Conservation (phyloP, 257 asterid species). For the Solanum okadae region DNA sequence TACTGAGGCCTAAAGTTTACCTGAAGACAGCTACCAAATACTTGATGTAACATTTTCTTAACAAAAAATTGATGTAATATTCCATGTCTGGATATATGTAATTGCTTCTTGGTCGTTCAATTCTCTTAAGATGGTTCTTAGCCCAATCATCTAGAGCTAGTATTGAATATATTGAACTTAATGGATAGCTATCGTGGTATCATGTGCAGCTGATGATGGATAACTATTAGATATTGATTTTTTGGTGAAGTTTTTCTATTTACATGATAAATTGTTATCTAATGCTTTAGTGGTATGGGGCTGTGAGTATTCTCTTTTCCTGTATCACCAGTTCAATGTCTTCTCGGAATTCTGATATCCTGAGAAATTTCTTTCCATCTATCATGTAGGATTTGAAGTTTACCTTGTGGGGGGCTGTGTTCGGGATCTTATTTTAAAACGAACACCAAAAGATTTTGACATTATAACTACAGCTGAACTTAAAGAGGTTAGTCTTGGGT, state of each 20-base stretch:
- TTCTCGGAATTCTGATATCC: background rate
- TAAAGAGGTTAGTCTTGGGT: conserved; percentile 13
- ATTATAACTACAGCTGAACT: conserved; percentile 26
- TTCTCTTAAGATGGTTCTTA: background rate
- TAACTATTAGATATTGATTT: background rate
- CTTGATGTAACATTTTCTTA: background rate
- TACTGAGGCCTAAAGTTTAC: background rate
- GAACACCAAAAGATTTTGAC: conserved; percentile 23
- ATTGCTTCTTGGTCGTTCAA: background rate
- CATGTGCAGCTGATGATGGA: background rate
- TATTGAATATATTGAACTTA: background rate
- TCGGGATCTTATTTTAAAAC: conserved; percentile 23
- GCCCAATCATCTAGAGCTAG: background rate
- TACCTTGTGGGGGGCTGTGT: conserved; percentile 30
- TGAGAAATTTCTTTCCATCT: background rate
- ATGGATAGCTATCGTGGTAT: background rate
- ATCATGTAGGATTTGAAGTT: conserved; percentile 17
- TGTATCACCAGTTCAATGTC: background rate
- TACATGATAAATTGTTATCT: background rate
- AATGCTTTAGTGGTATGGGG: background rate
- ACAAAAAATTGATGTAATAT: background rate
- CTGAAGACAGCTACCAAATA: background rate
- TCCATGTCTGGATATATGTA: background rate
- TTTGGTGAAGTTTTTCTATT: background rate
- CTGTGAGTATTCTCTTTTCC: background rate